phyloP scores from a whole-genome alignment of 2,329 filamentous ascomycete species.

The Venturia asperata region DNA sequence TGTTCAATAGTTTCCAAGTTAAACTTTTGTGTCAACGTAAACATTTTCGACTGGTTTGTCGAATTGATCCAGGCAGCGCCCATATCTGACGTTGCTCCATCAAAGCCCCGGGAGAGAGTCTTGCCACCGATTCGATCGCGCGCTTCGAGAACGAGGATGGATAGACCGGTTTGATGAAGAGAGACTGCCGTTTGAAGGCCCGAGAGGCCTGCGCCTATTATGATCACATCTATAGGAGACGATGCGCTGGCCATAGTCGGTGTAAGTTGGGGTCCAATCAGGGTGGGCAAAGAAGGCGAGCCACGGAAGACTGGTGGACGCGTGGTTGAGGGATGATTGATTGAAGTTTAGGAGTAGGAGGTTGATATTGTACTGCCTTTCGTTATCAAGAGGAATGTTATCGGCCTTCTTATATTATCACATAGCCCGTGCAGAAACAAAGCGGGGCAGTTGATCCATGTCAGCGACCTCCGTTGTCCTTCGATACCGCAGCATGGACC shows the following conservation, averaged over 20 bases:
- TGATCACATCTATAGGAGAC: slow-evolving; percentile 26
- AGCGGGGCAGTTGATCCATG: not conserved
- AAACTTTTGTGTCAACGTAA: slow-evolving; percentile 12
- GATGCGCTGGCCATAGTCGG: not conserved
- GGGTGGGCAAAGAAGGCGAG: not conserved
- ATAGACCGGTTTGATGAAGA: slow-evolving; percentile 25
- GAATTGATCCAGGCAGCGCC: slow-evolving; percentile 27
- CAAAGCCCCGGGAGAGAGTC: slow-evolving; percentile 20
- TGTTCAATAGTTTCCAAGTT: slow-evolving; percentile 7
- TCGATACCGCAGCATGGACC: not conserved
- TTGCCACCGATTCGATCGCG: slow-evolving; percentile 30
- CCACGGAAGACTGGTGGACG: not conserved
- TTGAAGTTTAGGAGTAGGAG: too few relatives aligned
- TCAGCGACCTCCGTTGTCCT: not conserved
- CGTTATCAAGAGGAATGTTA: too few relatives aligned
- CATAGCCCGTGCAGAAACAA: not conserved
- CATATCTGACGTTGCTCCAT: slow-evolving; percentile 24
- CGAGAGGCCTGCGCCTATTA: slow-evolving; percentile 30
- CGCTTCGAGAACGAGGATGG: slow-evolving; percentile 29
- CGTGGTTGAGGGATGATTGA: not conserved
- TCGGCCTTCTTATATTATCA: too few relatives aligned
- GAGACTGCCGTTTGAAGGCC: slow-evolving; percentile 28
- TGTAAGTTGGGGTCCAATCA: not conserved
- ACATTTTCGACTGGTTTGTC: slow-evolving; percentile 17
- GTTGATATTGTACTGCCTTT: too few relatives aligned